Percentiles rank a stretch among this genome's conserved stretches.
Evolutionary conservation across 2,329 filamentous ascomycete species (phyloP).

Genomic region (Aspergillus fischeri): DNA sequence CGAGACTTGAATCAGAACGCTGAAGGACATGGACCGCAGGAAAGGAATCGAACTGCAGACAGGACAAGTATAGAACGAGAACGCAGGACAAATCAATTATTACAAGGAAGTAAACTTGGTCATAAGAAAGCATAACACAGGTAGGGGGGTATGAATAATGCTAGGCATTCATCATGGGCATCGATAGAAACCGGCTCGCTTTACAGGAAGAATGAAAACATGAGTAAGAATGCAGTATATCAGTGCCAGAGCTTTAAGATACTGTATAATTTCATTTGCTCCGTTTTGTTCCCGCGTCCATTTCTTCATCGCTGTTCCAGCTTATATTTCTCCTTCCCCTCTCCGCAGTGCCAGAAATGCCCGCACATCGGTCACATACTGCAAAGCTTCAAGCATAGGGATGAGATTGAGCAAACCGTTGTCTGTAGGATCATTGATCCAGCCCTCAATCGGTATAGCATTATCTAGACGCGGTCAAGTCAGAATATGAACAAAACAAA

Average conservation of each 20-base stretch:
- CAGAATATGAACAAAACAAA: constrained; percentile 1
- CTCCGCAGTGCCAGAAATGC: constrained; percentile 83
- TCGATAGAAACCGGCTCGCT: constrained; percentile 9
- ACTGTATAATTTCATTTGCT: neutral
- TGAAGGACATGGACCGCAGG: neutral
- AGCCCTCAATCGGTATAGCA: constrained; percentile 97
- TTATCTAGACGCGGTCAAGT: constrained; percentile 64
- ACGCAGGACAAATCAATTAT: neutral
- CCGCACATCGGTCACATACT: constrained; percentile 94
- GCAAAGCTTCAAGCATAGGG: constrained; percentile 85
- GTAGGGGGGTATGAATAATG: constrained; percentile 12
- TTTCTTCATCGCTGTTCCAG: neutral
- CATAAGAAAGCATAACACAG: neutral
- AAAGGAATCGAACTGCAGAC: neutral
- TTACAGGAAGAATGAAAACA: constrained; percentile 6
- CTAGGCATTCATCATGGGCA: constrained; percentile 9
- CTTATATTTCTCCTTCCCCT: constrained; percentile 58
- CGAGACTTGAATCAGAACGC: neutral
- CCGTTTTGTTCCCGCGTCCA: neutral
- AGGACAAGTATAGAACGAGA: neutral
- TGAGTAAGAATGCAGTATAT: constrained; percentile 13
- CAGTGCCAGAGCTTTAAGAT: constrained; percentile 3
- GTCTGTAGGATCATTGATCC: constrained; percentile 98
- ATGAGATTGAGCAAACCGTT: constrained; percentile 91
- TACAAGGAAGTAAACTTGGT: neutral